Percentiles rank a stretch among this genome's conserved stretches.
phyloP scores from a whole-genome alignment of 495 filamentous ascomycete genomes.

The Annulohypoxylon moriforme region DNA sequence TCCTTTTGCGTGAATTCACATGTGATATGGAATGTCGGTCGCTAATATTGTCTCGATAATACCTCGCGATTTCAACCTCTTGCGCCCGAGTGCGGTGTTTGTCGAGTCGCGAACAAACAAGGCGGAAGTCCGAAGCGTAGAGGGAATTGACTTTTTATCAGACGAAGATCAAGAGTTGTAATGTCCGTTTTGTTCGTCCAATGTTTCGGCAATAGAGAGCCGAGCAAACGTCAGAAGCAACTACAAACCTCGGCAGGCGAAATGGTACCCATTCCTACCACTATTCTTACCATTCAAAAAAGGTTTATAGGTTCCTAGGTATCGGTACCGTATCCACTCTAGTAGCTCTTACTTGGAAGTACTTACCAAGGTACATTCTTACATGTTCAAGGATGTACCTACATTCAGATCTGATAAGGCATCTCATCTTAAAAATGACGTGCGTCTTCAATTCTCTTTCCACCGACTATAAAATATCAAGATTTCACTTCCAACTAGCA shows the following conservation, averaged over 20 bases:
- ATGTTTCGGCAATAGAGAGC: conserved; percentile 38
- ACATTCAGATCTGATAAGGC: conserved; percentile 11
- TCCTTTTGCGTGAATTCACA: conserved; percentile 21
- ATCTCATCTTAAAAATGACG: conserved; percentile 2
- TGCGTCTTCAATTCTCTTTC: background rate
- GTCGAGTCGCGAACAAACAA: background rate
- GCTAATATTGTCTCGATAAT: background rate
- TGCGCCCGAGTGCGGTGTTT: background rate
- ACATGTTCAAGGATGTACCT: background rate
- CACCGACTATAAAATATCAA: background rate
- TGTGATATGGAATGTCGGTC: background rate
- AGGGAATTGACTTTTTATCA: conserved; percentile 19
- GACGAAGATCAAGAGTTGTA: background rate
- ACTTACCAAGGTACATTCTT: background rate
- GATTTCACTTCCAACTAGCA: background rate
- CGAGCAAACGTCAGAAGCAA: conserved; percentile 37
- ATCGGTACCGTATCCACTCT: conserved; percentile 25
- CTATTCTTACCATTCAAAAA: background rate
- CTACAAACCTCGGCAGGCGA: conserved; percentile 32
- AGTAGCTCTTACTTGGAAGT: background rate
- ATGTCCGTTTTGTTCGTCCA: conserved; percentile 2
- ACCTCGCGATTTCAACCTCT: background rate
- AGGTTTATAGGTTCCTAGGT: conserved; percentile 6
- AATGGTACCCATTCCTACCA: background rate
- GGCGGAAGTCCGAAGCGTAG: conserved; percentile 1